Conservation (phyloP, 129 eudicot genomes). For the Flaveria robusta region DNA sequence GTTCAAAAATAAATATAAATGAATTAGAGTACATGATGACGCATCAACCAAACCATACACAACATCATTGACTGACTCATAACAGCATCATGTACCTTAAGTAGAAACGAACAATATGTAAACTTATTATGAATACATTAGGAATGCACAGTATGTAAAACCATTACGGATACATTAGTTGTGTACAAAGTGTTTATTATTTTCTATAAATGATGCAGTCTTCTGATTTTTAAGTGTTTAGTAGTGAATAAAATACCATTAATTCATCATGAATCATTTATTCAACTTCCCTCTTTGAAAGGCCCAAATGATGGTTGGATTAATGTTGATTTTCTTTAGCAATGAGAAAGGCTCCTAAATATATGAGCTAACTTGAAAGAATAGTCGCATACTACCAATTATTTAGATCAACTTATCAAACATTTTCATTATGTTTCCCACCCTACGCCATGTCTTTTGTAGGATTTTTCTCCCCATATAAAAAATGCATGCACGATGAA, state of each 20-base stretch:
- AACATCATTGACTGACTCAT: not conserved
- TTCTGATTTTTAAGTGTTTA: slow-evolving; percentile 6
- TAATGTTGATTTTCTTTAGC: not conserved
- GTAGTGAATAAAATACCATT: not conserved
- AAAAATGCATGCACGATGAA: not conserved
- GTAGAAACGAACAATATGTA: not conserved
- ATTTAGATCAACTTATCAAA: not conserved
- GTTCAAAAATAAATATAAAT: not conserved
- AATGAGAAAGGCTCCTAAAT: slow-evolving; percentile 1
- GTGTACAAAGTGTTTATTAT: not conserved
- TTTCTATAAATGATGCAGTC: not conserved
- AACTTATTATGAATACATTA: not conserved
- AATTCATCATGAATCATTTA: not conserved
- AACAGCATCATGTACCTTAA: not conserved
- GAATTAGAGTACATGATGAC: slow-evolving; percentile 1
- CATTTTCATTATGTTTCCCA: slow-evolving; percentile 7
- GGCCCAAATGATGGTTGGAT: not conserved
- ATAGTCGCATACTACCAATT: not conserved
- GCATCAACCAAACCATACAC: not conserved
- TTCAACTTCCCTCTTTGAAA: slow-evolving; percentile 16
- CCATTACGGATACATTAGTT: not conserved
- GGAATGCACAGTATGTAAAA: not conserved
- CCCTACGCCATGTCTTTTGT: not conserved
- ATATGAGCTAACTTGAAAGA: not conserved
- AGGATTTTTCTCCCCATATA: not conserved